These are phyloP conservation scores for Alternaria triticina DNA, from an alignment of 2,329 filamentous ascomycete species.

Conservation along the genomic window DNA sequence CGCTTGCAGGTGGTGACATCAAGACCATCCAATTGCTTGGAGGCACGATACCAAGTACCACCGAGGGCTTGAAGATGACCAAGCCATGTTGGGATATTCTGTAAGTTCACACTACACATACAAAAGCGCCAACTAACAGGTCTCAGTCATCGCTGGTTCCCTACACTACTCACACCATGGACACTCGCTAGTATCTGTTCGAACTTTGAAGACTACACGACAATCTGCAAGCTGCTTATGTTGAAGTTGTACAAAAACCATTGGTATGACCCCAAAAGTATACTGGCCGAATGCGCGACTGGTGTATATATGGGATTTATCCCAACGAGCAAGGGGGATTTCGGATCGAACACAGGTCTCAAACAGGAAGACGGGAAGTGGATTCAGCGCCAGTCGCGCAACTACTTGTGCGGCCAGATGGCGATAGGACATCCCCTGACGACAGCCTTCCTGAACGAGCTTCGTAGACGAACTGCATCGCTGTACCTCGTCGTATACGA, in stretches of 20 bases:
- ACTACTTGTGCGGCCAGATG: constrained; percentile 41
- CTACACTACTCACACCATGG: constrained; percentile 31
- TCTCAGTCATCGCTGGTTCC: too few relatives aligned
- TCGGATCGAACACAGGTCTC: neutral
- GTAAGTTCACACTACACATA: too few relatives aligned
- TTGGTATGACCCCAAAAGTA: constrained; percentile 31
- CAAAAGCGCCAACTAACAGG: too few relatives aligned
- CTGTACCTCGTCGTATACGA: constrained; percentile 37
- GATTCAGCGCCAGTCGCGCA: constrained; percentile 28
- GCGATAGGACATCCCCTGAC: constrained; percentile 33
- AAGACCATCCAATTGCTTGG: constrained; percentile 34
- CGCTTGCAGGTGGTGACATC: constrained; percentile 30
- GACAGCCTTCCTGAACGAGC: constrained; percentile 25
- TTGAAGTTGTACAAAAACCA: constrained; percentile 32
- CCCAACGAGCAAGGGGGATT: constrained; percentile 31
- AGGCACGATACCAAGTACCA: constrained; percentile 33
- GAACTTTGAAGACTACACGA: constrained; percentile 40
- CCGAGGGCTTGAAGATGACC: constrained; percentile 29
- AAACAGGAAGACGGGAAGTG: constrained; percentile 12
- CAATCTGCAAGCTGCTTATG: constrained; percentile 36
- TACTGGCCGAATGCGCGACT: constrained; percentile 27
- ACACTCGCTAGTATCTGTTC: constrained; percentile 36
- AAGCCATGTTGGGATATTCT: constrained; percentile 43
- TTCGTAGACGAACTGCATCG: constrained; percentile 23
- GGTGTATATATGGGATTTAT: constrained; percentile 37